phyloP scores from a whole-genome alignment of 352 stramenopile species.

The Phytophthora multivora region DNA sequence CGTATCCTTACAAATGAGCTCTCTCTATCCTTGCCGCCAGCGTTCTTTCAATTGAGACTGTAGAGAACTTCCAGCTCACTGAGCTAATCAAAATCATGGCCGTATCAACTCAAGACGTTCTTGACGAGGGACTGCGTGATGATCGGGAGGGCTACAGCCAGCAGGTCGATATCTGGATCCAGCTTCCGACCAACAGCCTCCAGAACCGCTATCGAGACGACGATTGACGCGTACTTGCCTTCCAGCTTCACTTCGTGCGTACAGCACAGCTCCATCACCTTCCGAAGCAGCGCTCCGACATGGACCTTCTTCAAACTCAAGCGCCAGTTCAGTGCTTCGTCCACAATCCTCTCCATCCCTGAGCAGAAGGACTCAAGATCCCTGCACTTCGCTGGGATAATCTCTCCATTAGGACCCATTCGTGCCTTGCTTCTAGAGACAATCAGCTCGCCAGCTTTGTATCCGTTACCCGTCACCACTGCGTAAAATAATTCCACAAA shows the following conservation, averaged over 20 bases:
- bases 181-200: conserved; percentile 91
- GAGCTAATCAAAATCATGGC: not conserved
- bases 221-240: conserved; percentile 93
- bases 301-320: conserved; percentile 77
- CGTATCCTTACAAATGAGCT: conserved; percentile 14
- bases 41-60: not conserved
- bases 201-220: conserved; percentile 94
- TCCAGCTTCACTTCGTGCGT: conserved; percentile 94
- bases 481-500: conserved; percentile 89
- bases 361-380: conserved; percentile 75
- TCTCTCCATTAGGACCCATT: conserved; percentile 31
- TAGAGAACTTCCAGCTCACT: not conserved
- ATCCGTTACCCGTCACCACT: conserved; percentile 82
- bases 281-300: conserved; percentile 66
- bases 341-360: conserved; percentile 77
- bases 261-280: conserved; percentile 92
- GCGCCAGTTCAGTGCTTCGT: conserved; percentile 63
- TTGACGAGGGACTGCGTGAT: conserved; percentile 92
- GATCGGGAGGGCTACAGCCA: conserved; percentile 90
- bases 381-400: conserved; percentile 51
- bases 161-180: conserved; percentile 91
- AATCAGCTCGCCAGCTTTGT: conserved; percentile 79
- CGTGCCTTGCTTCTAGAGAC: conserved; percentile 63
- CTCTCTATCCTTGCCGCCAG: not conserved
- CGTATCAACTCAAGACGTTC: conserved; percentile 51